Base-by-base conservation (phyloP, 73 alveolate genomes). In the Paramecium caudatum region DNA sequence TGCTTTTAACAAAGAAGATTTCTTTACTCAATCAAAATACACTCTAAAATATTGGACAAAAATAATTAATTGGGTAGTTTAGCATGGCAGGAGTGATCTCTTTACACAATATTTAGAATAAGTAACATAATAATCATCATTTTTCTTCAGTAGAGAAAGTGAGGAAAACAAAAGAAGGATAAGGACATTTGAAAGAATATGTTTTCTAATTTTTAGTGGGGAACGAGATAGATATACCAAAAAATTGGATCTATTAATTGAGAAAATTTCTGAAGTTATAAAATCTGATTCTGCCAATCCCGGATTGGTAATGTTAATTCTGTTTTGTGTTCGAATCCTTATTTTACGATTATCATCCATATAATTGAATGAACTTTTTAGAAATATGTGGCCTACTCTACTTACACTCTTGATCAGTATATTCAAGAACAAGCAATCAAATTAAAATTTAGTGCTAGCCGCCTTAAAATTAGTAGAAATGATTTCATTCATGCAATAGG, bases 341-440 rank as follows among this genome's bases (percentile, higher is more conserved):
- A 86, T 86, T 65, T 50, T 86, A 12, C 55, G 93, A 62, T 46
- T 86, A 4, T 86, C 93, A 21, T 80, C 82, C 17, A 86, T 49
- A 3, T 62, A 86, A 23, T 41, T 86, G n/a, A 86, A 63, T 86
- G 93, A 86, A 43, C 43, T 86, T 16, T 86, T 86, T 48, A 86
- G 93, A 65, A 43, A 86, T 10, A 86, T 86, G 63, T 86, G 93
- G 93, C 93, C 93, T 23, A 86, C 84, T 10, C 48, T 86, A 5
- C 62, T 86, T 15, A 86, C 93, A 2, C 65, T 86, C 25, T 41
- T 86, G 5, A 86, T 86, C 6, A 47, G 68, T 7, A 86, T 86
- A 21, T 86, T 62, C 36, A 62, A 55, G 15, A 86, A 86, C 17
- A 70, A 70, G 7, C 27, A 55, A 41, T 78, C 93, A 5, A 62